These are phyloP conservation scores for Malassezia cuniculi DNA, from an alignment of 1,284 basidiomycete genomes.

Conservation along the genomic window DNA sequence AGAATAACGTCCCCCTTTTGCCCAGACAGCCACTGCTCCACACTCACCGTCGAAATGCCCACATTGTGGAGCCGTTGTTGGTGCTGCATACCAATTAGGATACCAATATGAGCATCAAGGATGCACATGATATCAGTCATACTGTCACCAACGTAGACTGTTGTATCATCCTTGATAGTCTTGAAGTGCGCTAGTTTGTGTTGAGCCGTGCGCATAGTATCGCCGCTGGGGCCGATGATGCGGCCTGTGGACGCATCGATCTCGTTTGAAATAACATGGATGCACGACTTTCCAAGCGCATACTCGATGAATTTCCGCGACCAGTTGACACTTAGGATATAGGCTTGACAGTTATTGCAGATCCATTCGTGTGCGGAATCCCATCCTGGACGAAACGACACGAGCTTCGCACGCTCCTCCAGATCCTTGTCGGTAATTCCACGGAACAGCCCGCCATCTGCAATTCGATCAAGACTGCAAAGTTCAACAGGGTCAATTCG, in stretches of 20 bases:
- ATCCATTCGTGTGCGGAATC: conserved; percentile 14
- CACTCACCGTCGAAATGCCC: too few species aligned
- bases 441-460: conserved; percentile 24
- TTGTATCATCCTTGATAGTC: neutral
- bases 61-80: too few species aligned
- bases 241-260: conserved; percentile 25
- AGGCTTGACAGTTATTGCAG: conserved; percentile 1
- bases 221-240: conserved; percentile 15
- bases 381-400: conserved; percentile 24
- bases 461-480: conserved; percentile 18
- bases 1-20: too few species aligned
- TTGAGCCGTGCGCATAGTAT: conserved; percentile 20
- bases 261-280: conserved; percentile 30
- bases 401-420: conserved; percentile 6
- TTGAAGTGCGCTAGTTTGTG: conserved; percentile 20
- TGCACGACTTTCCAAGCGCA: conserved; percentile 8
- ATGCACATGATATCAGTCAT: conserved; percentile 33
- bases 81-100: conserved; percentile 28
- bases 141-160: conserved; percentile 36
- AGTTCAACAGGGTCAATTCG: too few species aligned
- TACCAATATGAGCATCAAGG: conserved; percentile 25
- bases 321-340: conserved; percentile 40
- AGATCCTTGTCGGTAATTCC: conserved; percentile 9
- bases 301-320: conserved; percentile 24
- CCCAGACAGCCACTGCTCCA: too few species aligned